Evolutionary conservation across 768 basidiomycete genomes (phyloP), one percentile per base, ranked within the genome.

Genomic region (Boletus bicolor): DNA sequence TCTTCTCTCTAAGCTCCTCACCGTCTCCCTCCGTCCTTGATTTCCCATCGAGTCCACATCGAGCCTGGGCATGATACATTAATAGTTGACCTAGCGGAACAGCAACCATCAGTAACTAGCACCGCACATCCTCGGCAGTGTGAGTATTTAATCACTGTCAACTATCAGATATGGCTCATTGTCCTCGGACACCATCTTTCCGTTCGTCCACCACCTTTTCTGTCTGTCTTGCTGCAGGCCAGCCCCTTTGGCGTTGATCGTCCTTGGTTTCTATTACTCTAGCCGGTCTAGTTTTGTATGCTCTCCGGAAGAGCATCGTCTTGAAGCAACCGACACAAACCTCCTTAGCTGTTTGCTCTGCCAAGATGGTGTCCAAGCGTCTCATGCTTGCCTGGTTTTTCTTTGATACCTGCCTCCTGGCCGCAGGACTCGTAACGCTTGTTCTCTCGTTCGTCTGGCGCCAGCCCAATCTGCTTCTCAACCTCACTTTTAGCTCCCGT

Each of bases 391-490:
- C 82, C 56, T 95, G 91, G 87, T 81, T 77, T 26, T 80, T 84
- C 69, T 76, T 93, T 59, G 88, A 87, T 73, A 55, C 86, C 51
- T 78, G 77, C 58, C 80, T 95, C 46, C 77, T 93, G 45, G 81
- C 76, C n/a, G 85, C 87, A 12, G 91, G 89, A 43, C 73, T 77
- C 41, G 56, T 93, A 49, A 73, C 84, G 12, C 73, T 94, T 55
- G 78, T 79, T 41, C 73, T 92, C 46, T 88, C 90, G 17, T 73
- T 93, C 54, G 65, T 88, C 36, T 93, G 89, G 87, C 79, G 83
- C 51, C 73, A 76, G 43, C 79, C 83, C 8, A 79, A 89, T 64
- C 66, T 87, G n/a, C 73, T 94, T 54, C 75, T 87, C 71, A 91
- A 91, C 68, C 76, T 91, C 75, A 82, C 87, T 34, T 72, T 94